Conservation (phyloP, 345 rosid species). For the Adansonia digitata region DNA sequence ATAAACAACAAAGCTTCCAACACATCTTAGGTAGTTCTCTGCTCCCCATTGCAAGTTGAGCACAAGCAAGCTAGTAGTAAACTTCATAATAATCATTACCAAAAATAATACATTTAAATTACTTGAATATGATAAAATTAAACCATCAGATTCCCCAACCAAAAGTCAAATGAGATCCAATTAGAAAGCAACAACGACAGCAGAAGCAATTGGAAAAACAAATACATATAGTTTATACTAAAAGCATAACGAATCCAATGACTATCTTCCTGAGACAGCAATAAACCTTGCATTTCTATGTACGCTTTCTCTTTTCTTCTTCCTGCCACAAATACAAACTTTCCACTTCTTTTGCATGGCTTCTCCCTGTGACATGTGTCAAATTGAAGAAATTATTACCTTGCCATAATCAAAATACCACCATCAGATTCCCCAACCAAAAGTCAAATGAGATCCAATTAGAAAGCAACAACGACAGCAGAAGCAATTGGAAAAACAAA, state of each 20-base stretch:
- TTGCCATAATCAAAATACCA: too few relatives aligned
- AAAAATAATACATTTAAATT: background rate
- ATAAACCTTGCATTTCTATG: conserved; percentile 60
- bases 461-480: background rate
- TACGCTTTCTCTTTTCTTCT: conserved; percentile 51
- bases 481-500: background rate
- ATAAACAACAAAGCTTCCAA: background rate
- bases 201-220: background rate
- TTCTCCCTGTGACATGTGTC: conserved; percentile 26
- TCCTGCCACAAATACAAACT: conserved; percentile 55
- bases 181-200: background rate
- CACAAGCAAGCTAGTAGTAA: background rate
- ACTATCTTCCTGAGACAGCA: background rate
- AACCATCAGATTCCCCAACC: background rate
- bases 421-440: background rate
- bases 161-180: background rate
- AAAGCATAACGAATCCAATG: background rate
- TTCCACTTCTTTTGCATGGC: conserved; percentile 41
- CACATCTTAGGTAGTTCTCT: background rate
- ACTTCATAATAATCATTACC: background rate
- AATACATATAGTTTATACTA: background rate
- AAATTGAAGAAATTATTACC: background rate
- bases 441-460: background rate
- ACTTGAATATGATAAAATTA: background rate
- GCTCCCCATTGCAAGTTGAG: background rate